These are phyloP conservation scores for Cladobotryum protrusum DNA, from an alignment of 2,329 filamentous ascomycete species.

Conservation along the genomic window DNA sequence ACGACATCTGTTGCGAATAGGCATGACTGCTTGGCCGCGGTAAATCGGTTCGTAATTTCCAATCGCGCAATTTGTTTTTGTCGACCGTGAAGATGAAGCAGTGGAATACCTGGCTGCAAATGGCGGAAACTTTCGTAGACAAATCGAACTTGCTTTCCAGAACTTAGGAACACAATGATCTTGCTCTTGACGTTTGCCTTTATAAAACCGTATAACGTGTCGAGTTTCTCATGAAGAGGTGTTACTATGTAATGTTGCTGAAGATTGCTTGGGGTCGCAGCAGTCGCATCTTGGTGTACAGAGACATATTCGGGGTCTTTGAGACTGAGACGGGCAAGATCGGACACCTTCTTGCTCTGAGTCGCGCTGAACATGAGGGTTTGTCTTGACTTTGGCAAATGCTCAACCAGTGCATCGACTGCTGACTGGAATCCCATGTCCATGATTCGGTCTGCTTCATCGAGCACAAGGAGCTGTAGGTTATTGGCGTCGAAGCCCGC, in stretches of 20 bases:
- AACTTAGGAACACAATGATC: constrained; percentile 91
- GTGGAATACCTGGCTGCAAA: constrained; percentile 85
- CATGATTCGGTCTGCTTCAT: constrained; percentile 94
- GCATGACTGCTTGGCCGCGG: constrained; percentile 73
- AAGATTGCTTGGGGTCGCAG: constrained; percentile 74
- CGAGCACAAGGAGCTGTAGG: constrained; percentile 84
- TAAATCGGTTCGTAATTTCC: constrained; percentile 81
- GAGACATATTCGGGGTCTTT: constrained; percentile 91
- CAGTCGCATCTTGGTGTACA: constrained; percentile 75
- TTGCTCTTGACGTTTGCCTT: constrained; percentile 87
- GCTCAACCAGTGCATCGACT: constrained; percentile 88
- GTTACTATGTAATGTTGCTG: constrained; percentile 90
- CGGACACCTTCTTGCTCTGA: constrained; percentile 89
- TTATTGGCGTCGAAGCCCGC: constrained; percentile 85
- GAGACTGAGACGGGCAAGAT: constrained; percentile 81
- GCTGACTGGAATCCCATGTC: constrained; percentile 94
- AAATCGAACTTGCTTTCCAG: constrained; percentile 93
- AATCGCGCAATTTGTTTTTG: constrained; percentile 87
- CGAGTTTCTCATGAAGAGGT: constrained; percentile 79
- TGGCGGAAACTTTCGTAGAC: constrained; percentile 90
- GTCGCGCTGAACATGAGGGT: constrained; percentile 95
- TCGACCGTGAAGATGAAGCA: constrained; percentile 87
- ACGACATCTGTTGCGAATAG: constrained; percentile 95
- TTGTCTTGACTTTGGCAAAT: constrained; percentile 78
- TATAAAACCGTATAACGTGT: constrained; percentile 89